Evolutionary conservation across 1,139 yeast species (phyloP).

Genomic region (Sugiyamaella novakii): DNA sequence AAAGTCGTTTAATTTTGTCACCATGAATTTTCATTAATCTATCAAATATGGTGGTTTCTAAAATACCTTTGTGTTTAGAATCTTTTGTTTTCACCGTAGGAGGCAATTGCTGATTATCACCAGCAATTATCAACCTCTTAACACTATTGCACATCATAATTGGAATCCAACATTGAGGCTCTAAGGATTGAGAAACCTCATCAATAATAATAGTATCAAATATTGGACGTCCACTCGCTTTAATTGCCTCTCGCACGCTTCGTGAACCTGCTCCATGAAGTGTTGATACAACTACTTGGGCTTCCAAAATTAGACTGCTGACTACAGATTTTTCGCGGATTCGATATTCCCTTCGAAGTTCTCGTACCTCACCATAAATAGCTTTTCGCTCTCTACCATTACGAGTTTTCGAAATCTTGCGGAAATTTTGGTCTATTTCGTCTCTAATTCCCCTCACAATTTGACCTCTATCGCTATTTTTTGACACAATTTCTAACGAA

Average conservation of each 20-base stretch:
- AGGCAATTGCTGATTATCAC: conserved; percentile 83
- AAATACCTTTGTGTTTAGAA: conserved; percentile 42
- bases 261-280: conserved; percentile 85
- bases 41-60: conserved; percentile 77
- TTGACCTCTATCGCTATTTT: conserved; percentile 60
- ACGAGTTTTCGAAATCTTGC: conserved; percentile 64
- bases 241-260: conserved; percentile 57
- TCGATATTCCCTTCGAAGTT: conserved; percentile 67
- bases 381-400: conserved; percentile 64
- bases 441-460: conserved; percentile 66
- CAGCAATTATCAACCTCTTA: conserved; percentile 57
- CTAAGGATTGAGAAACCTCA: conserved; percentile 92
- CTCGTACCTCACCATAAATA: conserved; percentile 69
- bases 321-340: conserved; percentile 66
- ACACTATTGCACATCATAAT: conserved; percentile 64
- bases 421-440: conserved; percentile 67
- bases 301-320: conserved; percentile 56
- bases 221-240: conserved; percentile 38
- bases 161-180: conserved; percentile 98
- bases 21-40: conserved; percentile 59
- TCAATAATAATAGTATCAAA: conserved; percentile 88
- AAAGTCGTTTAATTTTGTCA: conserved; percentile 54
- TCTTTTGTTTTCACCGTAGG: conserved; percentile 44
- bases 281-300: conserved; percentile 77
- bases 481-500: conserved; percentile 74